A percentile compares a stretch with the other conserved stretches of the same genome.
Evolutionary conservation across 306 rosid species (phyloP).

Genomic region (Cercis canadensis): DNA sequence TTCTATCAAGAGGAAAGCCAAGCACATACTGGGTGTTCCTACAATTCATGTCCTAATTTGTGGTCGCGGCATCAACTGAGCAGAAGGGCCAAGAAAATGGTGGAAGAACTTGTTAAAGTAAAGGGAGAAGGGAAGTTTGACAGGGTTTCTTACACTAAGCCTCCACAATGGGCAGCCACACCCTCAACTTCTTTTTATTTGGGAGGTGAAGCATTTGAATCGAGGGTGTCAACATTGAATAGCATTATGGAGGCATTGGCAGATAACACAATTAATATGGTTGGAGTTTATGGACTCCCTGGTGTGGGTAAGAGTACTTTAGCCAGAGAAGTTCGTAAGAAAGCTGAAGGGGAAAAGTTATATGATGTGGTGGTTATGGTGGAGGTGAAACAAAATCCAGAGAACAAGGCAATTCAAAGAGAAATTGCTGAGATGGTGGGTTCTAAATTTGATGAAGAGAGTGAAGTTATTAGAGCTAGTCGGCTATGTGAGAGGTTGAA

Average conservation of each 20-base stretch:
- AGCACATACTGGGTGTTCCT: background rate
- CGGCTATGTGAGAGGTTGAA: background rate
- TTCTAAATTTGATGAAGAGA: background rate
- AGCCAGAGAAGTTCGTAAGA: too few species aligned
- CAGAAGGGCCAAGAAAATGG: background rate
- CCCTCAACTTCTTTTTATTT: too few species aligned
- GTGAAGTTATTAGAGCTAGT: background rate
- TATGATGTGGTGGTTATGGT: too few species aligned
- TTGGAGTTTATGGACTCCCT: too few species aligned
- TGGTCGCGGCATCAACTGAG: background rate
- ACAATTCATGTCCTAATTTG: background rate
- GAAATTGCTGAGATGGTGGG: constrained; percentile 2
- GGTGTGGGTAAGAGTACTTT: too few species aligned
- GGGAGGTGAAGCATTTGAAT: too few species aligned
- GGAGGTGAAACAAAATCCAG: too few species aligned
- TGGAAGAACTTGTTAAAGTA: background rate
- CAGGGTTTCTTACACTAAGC: background rate
- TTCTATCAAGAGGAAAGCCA: background rate
- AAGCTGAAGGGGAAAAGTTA: too few species aligned
- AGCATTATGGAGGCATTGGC: too few species aligned
- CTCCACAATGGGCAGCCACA: background rate
- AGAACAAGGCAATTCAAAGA: too few species aligned
- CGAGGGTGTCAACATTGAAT: too few species aligned
- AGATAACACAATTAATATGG: too few species aligned
- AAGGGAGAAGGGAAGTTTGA: background rate